A percentile compares a stretch with the other conserved stretches of the same genome.
phyloP scores from a whole-genome alignment of 164 flowering plant genomes.

The Nymphaea thermarum region DNA sequence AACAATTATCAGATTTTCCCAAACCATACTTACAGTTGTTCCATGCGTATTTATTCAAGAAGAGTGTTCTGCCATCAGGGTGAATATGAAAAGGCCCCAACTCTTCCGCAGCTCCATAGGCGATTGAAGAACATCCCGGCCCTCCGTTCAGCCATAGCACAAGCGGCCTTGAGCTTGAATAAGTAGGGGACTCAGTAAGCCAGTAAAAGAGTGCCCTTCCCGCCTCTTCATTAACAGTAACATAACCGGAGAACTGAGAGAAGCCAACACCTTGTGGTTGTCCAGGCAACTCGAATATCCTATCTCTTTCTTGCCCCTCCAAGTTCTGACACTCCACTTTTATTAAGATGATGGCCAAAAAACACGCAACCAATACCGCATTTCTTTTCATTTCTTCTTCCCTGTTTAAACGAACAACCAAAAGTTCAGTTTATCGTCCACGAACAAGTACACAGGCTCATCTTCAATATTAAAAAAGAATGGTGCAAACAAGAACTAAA shows the following conservation, averaged over 20 bases:
- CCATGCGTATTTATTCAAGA: conserved; percentile 74
- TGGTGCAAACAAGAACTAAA: too few species aligned
- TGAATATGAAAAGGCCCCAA: conserved; percentile 75
- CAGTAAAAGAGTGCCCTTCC: conserved; percentile 96
- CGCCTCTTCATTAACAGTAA: conserved; percentile 55
- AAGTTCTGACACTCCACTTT: background rate
- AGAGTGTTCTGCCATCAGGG: conserved; percentile 70
- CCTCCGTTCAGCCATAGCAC: conserved; percentile 97
- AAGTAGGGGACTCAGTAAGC: conserved; percentile 67
- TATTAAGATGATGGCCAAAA: background rate
- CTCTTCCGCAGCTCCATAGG: conserved; percentile 89
- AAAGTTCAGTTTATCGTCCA: background rate
- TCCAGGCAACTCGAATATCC: conserved; percentile 61
- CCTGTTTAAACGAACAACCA: background rate
- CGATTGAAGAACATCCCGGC: conserved; percentile 95
- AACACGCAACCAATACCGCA: background rate
- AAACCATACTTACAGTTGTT: conserved; percentile 40
- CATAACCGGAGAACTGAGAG: conserved; percentile 81
- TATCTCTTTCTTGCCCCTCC: conserved; percentile 48
- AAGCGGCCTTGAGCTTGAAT: conserved; percentile 48
- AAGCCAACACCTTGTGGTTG: conserved; percentile 53
- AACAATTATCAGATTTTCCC: background rate
- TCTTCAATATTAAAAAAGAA: too few species aligned
- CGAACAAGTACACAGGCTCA: background rate
- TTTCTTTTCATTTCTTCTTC: background rate